Evolutionary conservation across 163 green algal species (phyloP).

Genomic region (Scenedesmus sp.): DNA sequence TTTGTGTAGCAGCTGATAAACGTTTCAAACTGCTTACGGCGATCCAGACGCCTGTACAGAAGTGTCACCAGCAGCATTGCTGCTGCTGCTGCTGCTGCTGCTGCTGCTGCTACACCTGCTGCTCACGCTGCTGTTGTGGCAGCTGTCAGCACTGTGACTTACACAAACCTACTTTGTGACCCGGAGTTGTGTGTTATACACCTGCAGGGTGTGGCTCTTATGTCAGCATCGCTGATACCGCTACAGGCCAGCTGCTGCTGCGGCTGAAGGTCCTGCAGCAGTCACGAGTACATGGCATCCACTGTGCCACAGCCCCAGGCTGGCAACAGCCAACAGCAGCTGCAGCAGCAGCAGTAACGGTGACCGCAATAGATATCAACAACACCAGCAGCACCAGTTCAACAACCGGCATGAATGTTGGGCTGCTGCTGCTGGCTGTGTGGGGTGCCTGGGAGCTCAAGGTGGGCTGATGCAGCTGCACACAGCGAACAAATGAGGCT

Average conservation of each 20-base stretch:
- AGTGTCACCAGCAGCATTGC: neutral
- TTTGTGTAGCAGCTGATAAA: neutral
- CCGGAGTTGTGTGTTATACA: neutral
- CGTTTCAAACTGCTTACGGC: neutral
- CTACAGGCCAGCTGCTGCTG: neutral
- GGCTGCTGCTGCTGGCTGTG: constrained; percentile 26
- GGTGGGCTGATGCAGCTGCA: neutral
- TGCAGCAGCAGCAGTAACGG: neutral
- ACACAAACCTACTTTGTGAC: neutral
- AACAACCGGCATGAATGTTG: neutral
- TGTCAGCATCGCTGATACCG: constrained; percentile 17
- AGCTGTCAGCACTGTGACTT: neutral
- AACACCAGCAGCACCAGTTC: constrained; percentile 35
- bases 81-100: neutral
- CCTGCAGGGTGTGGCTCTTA: constrained; percentile 11
- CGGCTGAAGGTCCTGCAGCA: constrained; percentile 3
- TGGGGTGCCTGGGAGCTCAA: constrained; percentile 19
- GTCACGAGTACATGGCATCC: constrained; percentile 4
- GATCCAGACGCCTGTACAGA: neutral
- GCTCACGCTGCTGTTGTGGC: neutral
- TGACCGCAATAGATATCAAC: neutral
- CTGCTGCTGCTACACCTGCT: neutral
- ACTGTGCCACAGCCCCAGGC: neutral
- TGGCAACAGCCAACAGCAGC: neutral
- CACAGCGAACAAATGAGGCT: neutral